These are phyloP conservation scores for Phytophthora fragariaefolia DNA, from an alignment of 352 stramenopile species.

Conservation along the genomic window DNA sequence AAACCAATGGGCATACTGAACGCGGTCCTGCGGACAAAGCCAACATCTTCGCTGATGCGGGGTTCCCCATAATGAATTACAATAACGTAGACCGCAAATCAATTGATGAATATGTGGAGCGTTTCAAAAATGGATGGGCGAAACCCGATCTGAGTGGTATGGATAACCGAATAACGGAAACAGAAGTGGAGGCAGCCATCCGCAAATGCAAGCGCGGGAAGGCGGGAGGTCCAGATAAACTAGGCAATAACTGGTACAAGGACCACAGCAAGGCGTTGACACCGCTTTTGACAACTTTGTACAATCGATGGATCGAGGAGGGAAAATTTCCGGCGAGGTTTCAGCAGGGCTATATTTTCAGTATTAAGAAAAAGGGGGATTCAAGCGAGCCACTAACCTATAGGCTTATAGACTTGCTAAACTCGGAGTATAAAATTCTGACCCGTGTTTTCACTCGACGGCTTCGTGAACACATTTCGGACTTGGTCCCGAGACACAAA, in stretches of 20 bases:
- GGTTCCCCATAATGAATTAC: background rate
- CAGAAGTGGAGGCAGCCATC: background rate
- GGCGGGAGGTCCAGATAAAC: conserved; percentile 2
- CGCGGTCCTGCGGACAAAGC: background rate
- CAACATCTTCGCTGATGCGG: background rate
- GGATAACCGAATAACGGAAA: background rate
- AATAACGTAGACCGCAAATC: too few relatives aligned
- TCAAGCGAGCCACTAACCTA: conserved; percentile 1
- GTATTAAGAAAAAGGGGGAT: conserved; percentile 4
- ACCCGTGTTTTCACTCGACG: background rate
- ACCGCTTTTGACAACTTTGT: background rate
- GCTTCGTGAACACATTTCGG: background rate
- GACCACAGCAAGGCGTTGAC: background rate
- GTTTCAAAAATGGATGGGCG: background rate
- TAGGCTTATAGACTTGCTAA: background rate
- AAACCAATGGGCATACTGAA: background rate
- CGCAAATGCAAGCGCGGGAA: background rate
- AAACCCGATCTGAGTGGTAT: background rate
- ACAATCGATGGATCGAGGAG: background rate
- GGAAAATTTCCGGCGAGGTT: background rate
- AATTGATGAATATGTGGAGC: background rate
- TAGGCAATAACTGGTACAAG: conserved; percentile 10
- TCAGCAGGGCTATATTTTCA: conserved; percentile 1
- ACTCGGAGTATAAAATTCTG: background rate
- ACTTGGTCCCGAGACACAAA: conserved; percentile 1